Conservation (phyloP, 352 stramenopile species). For the Blastocystis sp. region DNA sequence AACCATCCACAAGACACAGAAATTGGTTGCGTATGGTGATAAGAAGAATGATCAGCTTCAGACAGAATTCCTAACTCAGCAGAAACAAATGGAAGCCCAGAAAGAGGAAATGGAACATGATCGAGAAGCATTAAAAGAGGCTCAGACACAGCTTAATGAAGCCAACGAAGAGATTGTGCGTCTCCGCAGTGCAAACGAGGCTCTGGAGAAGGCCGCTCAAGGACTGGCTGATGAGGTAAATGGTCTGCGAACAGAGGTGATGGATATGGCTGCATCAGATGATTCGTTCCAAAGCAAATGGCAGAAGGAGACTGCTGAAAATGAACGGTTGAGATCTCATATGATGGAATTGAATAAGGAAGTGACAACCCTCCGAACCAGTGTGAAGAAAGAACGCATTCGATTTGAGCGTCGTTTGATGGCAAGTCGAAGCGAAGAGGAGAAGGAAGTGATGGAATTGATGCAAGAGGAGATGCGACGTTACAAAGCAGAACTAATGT, state of each 20-base stretch:
- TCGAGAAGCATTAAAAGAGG: background rate
- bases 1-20: conserved; percentile 38
- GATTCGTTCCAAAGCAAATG: background rate
- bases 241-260: background rate
- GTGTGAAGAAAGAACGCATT: background rate
- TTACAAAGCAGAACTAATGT: conserved; percentile 42
- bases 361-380: background rate
- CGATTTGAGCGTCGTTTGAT: conserved; percentile 31
- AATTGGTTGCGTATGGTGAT: conserved; percentile 33
- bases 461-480: conserved; percentile 57
- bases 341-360: conserved; percentile 12
- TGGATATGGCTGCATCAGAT: background rate
- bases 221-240: background rate
- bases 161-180: background rate
- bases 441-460: conserved; percentile 41
- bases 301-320: background rate
- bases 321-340: background rate
- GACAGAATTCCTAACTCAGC: background rate
- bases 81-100: conserved; percentile 2
- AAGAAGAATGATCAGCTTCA: conserved; percentile 59
- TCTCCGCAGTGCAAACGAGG: conserved; percentile 1
- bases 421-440: background rate
- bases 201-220: background rate
- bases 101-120: background rate
- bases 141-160: background rate